Base-by-base conservation (phyloP, 2,329 filamentous ascomycete species). In the Claviceps arundinis region DNA sequence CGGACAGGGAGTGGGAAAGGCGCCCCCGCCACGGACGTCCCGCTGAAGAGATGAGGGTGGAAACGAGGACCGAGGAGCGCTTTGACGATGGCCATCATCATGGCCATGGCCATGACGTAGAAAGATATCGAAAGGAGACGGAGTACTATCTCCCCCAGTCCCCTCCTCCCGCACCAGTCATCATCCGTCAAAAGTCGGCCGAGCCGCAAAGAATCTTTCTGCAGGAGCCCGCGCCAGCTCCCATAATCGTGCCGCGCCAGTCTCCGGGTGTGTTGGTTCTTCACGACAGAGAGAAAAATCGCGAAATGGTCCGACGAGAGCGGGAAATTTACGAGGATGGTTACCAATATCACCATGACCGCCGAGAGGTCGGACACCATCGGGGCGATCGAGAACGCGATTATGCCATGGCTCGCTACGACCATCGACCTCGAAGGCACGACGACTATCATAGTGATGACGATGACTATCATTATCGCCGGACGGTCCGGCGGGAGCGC, bases 191-290 rank as follows among this genome's bases (percentile, higher is more conserved):
- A 58, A 71, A 73, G 49, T 70, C 73, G 1, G 70, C 73, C 2
- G 77, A 81, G 60, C 71, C 72, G 2, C 78, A 82, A 60, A 75
- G 76, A 60, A 80, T 82, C 58, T 78, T 82, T 56, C 72, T 81
- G 8, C 74, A 82, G 55, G 78, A 81, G 58, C 76, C 77, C 0
- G 71, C 76, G 3, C 75, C 77, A 2, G 63, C 76, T 2, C 77
- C 78, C 7, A 68, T 77, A 43, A 68, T 80, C 47, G 57, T 80
- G 3, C 68, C 71, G 26, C 72, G 70, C 48, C 63, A 70, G 42
- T 71, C 75, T 2, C 70, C 72, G 5, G 65, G 67, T 3, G 65
- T 71, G 54, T 68, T 76, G 34, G 71, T 76, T 24, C 54, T 74
- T 38, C 63, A 68, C 19, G 68, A 72, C 45, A 65, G 70, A 40